phyloP scores from a whole-genome alignment of 192 early-diverging fungal species.

The Coemansia sp. region DNA sequence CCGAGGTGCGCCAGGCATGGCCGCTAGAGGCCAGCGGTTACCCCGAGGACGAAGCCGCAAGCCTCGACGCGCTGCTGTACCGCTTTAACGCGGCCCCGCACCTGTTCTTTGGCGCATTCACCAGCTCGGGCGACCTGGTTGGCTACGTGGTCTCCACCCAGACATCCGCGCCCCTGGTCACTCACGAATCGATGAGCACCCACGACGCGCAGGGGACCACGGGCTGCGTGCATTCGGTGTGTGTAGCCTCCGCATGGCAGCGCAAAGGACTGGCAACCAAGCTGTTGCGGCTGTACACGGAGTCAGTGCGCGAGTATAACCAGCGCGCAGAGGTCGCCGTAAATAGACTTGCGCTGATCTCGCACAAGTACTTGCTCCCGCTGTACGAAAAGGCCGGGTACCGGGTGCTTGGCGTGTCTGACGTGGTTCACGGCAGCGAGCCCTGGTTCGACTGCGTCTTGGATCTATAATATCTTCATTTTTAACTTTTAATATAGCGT shows the following conservation, averaged over 20 bases:
- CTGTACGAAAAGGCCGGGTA: conserved; percentile 67
- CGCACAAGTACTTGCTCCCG: conserved; percentile 52
- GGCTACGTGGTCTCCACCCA: conserved; percentile 64
- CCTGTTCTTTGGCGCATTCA: conserved; percentile 45
- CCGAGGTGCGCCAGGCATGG: conserved; percentile 18
- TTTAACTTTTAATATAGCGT: too few species aligned
- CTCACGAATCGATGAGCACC: conserved; percentile 59
- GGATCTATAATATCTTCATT: conserved; percentile 25
- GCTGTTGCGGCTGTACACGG: conserved; percentile 52
- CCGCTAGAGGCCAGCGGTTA: conserved; percentile 23
- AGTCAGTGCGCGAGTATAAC: conserved; percentile 32
- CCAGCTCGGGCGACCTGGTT: conserved; percentile 20
- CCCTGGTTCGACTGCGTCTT: conserved; percentile 40
- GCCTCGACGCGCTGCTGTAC: conserved; percentile 29
- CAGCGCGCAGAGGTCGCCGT: conserved; percentile 13
- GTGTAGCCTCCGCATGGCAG: conserved; percentile 49
- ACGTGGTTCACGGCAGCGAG: conserved; percentile 56
- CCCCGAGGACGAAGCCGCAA: conserved; percentile 33
- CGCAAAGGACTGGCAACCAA: conserved; percentile 57
- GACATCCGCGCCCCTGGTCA: conserved; percentile 39
- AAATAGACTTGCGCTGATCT: conserved; percentile 54
- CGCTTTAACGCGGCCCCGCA: conserved; percentile 22
- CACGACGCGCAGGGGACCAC: conserved; percentile 61
- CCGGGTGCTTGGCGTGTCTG: conserved; percentile 52
- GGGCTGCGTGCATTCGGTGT: conserved; percentile 67